Conservation (phyloP, 768 basidiomycete species). For the Trametes cingulata region DNA sequence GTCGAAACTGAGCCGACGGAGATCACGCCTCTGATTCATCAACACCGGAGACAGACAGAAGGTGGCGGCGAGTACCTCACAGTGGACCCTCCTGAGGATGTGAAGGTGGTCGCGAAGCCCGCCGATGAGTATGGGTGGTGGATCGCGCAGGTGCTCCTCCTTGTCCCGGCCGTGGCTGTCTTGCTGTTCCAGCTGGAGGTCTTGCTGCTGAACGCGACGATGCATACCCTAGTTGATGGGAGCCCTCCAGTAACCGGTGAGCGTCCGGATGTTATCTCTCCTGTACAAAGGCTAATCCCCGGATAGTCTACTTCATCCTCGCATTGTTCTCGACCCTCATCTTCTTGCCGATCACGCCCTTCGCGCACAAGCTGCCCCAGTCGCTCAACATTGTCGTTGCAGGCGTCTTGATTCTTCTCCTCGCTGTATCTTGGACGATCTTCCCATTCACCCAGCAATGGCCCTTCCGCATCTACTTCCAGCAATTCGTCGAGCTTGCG, state of each 20-base stretch:
- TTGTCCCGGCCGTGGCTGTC: conserved; percentile 54
- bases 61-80: conserved; percentile 25
- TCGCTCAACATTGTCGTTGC: conserved; percentile 39
- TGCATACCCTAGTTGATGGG: conserved; percentile 67
- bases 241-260: conserved; percentile 49
- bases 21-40: conserved; percentile 54
- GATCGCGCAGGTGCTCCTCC: conserved; percentile 58
- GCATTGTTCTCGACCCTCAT: conserved; percentile 51
- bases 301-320: conserved; percentile 50
- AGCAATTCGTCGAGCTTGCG: conserved; percentile 54
- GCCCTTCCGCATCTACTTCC: conserved; percentile 74
- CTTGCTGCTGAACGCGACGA: conserved; percentile 46
- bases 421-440: conserved; percentile 33
- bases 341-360: conserved; percentile 63
- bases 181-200: conserved; percentile 53
- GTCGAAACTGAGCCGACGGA: conserved; percentile 50
- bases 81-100: conserved; percentile 13
- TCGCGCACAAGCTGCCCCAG: conserved; percentile 53
- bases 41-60: conserved; percentile 25
- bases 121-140: conserved; percentile 47
- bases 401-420: conserved; percentile 42
- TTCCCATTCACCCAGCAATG: conserved; percentile 63
- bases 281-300: background rate
- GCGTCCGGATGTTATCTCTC: conserved; percentile 24
- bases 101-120: conserved; percentile 7